Base-by-base conservation (phyloP, 352 stramenopile species). In the Phytophthora ohioensis region DNA sequence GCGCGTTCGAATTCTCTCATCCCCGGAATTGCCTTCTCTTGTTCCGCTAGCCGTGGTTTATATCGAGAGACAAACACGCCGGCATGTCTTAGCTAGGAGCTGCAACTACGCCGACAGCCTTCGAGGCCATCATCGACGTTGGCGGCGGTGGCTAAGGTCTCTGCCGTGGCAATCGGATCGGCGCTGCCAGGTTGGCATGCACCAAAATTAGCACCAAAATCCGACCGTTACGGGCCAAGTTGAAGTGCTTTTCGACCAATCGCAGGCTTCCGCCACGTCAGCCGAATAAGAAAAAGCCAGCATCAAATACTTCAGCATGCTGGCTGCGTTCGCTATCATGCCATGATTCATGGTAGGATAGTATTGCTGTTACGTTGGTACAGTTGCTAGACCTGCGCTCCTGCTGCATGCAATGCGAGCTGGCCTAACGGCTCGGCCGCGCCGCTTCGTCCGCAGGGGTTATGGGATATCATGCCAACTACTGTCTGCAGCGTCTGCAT, bases 171-270 rank as follows among this genome's bases (percentile, higher is more conserved):
- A 15, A 47, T 39, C 35, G 35, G 11, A 11, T 36, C 12, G 48
- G 27, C 1, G 4, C 45, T 27, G 21, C 21, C 21, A 27, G 21
- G 21, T 27, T 27, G 21, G 21, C 21, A 27, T 1, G 21, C 21
- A 27, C 21, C 21, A 27, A 27, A 27, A 27, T 27, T 27, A 27
- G 21, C 21, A 2, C 41, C 12, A 12, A 5, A 15, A 45, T 5
- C 30, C 39, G 58, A 34, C 67, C 52, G 67, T 74, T 70, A 45
- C 43, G 17, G 34, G 21, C 5, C 51, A 69, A 58, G 35, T 76
- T 76, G 64, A 76, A 73, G 69, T 71, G 55, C 30, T 49, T 67
- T 67, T 71, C 12, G 56, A 34, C 63, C 63, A 76, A 72, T 72
- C 63, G 32, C 32, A 31, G 11, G 32, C 30, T 36, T n/a, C 21